Conservation (phyloP, 176 grass and related monocot species). For the Raddia distichophylla region DNA sequence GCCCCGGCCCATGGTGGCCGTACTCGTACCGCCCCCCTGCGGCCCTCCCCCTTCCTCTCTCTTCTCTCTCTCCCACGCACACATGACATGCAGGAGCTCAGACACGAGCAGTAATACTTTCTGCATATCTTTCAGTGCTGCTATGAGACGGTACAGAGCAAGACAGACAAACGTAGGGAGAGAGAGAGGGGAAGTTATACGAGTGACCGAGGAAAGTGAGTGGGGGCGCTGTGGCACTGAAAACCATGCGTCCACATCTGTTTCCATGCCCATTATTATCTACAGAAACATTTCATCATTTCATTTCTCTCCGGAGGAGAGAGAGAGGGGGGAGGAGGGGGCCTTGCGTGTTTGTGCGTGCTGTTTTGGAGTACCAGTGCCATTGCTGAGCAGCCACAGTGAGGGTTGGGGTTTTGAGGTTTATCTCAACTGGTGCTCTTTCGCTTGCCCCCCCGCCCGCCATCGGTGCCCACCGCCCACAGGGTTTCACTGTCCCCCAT, state of each 20-base stretch:
- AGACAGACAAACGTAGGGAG: constrained; percentile 40
- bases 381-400: constrained; percentile 31
- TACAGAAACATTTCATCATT: constrained; percentile 43
- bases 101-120: constrained; percentile 48
- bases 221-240: constrained; percentile 55
- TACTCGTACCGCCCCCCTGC: neutral
- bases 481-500: too few relatives aligned
- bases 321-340: neutral
- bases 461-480: too few relatives aligned
- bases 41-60: too few relatives aligned
- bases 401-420: constrained; percentile 25
- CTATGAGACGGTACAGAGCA: constrained; percentile 33
- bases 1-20: neutral
- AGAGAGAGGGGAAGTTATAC: neutral
- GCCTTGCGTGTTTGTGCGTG: constrained; percentile 14
- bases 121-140: constrained; percentile 54
- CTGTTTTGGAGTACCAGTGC: constrained; percentile 44
- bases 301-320: constrained; percentile 18
- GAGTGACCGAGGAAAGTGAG: constrained; percentile 26
- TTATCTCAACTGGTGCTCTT: neutral
- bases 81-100: constrained; percentile 35
- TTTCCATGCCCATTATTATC: constrained; percentile 42
- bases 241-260: constrained; percentile 55
- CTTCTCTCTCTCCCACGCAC: neutral
- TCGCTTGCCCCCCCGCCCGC: too few relatives aligned